Percentiles rank a stretch among this genome's conserved stretches.
These are phyloP conservation scores for Populus trichocarpa DNA, from an alignment of 441 rosid genomes.

Conservation along the genomic window DNA sequence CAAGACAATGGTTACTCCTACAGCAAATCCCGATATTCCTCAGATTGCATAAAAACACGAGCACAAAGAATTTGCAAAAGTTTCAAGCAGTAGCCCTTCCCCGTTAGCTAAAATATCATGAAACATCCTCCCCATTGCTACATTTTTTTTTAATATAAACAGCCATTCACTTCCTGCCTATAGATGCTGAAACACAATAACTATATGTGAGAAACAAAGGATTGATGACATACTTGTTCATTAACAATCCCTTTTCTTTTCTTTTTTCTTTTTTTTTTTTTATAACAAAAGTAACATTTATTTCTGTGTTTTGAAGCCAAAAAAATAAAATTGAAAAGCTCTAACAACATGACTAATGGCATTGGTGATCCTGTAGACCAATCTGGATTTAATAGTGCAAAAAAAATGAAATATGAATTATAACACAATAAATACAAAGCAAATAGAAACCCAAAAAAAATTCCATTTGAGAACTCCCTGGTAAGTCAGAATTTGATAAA, in stretches of 20 bases:
- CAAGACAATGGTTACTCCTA: background rate
- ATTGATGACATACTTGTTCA: background rate
- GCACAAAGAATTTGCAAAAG: background rate
- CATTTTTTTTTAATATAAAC: background rate
- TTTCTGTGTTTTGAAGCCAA: background rate
- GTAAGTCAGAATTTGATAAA: constrained; percentile 9
- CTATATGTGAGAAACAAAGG: background rate
- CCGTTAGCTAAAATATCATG: background rate
- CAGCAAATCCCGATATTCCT: background rate
- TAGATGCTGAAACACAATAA: background rate
- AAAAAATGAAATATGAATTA: background rate
- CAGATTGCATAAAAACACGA: background rate
- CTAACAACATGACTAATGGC: background rate
- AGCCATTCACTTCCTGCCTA: background rate
- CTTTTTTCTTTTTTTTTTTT: background rate
- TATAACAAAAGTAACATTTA: background rate
- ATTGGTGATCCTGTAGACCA: background rate
- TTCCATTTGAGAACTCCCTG: background rate
- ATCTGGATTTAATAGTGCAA: background rate
- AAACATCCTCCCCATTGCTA: background rate
- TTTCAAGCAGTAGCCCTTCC: background rate
- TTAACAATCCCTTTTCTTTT: background rate
- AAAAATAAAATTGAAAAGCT: background rate
- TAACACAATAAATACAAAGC: constrained; percentile 3
- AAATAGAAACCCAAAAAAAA: background rate